Base-by-base conservation (phyloP, 768 basidiomycete genomes). In the Tylopilus subfusipes region DNA sequence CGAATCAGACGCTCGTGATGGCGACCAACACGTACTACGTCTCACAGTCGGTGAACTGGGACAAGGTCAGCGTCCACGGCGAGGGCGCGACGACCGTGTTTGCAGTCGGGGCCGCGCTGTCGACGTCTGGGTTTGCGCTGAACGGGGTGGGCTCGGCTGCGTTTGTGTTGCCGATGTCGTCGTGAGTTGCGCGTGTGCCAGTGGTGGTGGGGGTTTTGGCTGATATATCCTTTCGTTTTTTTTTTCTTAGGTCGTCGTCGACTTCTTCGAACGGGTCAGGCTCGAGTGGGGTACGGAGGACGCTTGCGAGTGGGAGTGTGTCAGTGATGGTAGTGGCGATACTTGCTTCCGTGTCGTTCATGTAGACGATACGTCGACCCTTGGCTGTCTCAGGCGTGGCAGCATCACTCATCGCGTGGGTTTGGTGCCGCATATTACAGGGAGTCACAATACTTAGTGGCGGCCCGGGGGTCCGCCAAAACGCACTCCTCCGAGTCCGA, bases 1-100 rank as follows among this genome's bases (percentile, higher is more conserved):
- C 72, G 14, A 58, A 59, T 5, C 63, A 76, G 43, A 80, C 77
- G 3, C 73, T 84, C 34, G 68, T 82, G 6, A 68, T 83, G 19
- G 81, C 75, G 4, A 74, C 76, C 12, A 84, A 84, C 62, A 76
- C 72, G 67, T 77, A 80, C 49, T 75, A 80, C 45, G 63, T 67
- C 4, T 61, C 67, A 3, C 68, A 66, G 4, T 61, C 68, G 0
- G 63, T 83, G 6, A 53, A 61, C 25, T 65, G 79, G 43, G 24
- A 25, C 3, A 65, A 74, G 12, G 45, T 78, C 7, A 25, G 46
- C 3, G 64, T 71, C 14, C 42, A 38, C 9, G 57, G 55, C 4
- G 13, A 6, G 0, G 46, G 39, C 2, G 51, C 51, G 4, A 11
- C 31, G 18, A 5, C 38, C 2, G 29, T 64, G 3, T 67, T 64